Evolutionary conservation across 345 rosid genomes (phyloP).

Genomic region (Sisymbrium altissimum): DNA sequence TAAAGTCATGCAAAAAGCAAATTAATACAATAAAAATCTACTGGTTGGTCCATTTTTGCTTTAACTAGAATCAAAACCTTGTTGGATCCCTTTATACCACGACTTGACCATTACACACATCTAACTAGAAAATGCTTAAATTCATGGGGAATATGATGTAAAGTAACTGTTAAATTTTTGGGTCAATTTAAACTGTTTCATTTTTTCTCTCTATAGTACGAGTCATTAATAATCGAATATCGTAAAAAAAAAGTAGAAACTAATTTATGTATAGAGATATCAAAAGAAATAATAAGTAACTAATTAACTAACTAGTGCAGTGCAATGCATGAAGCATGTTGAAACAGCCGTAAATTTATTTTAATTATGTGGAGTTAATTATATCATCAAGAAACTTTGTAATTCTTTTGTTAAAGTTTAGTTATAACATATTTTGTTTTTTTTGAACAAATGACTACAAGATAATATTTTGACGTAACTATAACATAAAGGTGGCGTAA

Average conservation of each 20-base stretch:
- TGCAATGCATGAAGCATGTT: background rate
- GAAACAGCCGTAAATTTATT: background rate
- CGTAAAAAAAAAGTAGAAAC: background rate
- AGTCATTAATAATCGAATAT: background rate
- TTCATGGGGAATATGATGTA: background rate
- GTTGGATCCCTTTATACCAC: conserved; percentile 29
- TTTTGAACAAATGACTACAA: background rate
- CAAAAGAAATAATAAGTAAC: too few species aligned
- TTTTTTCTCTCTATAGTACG: background rate
- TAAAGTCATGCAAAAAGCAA: conserved; percentile 31
- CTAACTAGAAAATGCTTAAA: conserved; percentile 14
- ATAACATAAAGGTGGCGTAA: background rate
- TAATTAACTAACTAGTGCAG: background rate
- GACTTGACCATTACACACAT: conserved; percentile 23
- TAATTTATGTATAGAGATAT: background rate
- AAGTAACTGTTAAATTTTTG: background rate
- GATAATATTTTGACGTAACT: background rate
- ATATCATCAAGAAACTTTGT: background rate
- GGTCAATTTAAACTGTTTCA: background rate
- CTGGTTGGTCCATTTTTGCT: conserved; percentile 28
- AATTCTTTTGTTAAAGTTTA: background rate
- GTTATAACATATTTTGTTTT: background rate
- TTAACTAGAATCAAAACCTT: conserved; percentile 31
- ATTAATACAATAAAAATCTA: background rate
- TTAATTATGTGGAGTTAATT: background rate